Base-by-base conservation (phyloP, 1,284 basidiomycete genomes). In the Boletus austroedulis region DNA sequence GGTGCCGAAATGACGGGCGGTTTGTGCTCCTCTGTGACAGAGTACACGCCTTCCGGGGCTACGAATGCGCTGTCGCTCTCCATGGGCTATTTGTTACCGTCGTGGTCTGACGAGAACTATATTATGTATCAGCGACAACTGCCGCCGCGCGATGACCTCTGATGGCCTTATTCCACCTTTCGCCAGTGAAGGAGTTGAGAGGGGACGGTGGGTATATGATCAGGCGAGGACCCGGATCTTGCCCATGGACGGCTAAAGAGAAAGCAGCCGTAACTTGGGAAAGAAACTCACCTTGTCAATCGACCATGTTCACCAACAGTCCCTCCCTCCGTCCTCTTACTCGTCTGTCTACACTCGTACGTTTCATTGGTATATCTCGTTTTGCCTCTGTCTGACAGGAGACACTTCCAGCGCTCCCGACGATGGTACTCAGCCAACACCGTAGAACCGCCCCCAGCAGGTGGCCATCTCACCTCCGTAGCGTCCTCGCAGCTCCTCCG, bases 21-120 rank as follows among this genome's bases (percentile, higher is more conserved):
- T 71, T 86, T 91, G 78, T 89, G 86, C 68, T 92, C 90, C 66
- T 92, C 90, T n/a, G 85, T 89, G 68, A 91, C 81, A 23, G 89
- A 86, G 76, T 93, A 93, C 55, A 92, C 89, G 66, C 90, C 91
- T 73, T 93, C 91, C 58, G 91, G 90, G 36, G 90, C 90, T 58
- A 91, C 86, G 74, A 93, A 92, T 23, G 88, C 87, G 57, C 82
- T 81, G 55, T 90, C 89, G 80, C 82, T 89, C 78, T 91, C 89
- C 87, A 91, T 91, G 52, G 58, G 29, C 45, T 50, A 11, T 21
- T 51, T 24, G 6, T 15, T 45, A 50, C 29, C 28, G 47, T 43
- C 19, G 64, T 63, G 28, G 55, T 48, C 50, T 36, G 47, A 62
- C 67, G 51, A 68, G 66, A 57, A 60, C 24, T 49, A 19, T 34